Conservation (phyloP, 352 stramenopile species). For the Globisporangium paroecandrum region DNA sequence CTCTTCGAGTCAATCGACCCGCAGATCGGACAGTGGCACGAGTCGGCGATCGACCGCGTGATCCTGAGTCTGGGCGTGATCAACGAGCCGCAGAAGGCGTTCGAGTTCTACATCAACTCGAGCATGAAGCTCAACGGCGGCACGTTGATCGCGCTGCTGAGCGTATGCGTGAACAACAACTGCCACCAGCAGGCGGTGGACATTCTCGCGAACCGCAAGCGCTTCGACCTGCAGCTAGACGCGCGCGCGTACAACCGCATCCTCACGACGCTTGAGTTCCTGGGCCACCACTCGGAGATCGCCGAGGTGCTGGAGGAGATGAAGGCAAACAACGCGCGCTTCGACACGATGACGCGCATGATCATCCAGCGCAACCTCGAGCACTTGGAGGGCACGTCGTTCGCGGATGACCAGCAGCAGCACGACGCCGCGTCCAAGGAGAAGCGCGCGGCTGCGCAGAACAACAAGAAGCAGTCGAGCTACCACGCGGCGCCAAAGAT, state of each 20-base stretch:
- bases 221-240: conserved; percentile 68
- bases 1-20: conserved; percentile 55
- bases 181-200: conserved; percentile 65
- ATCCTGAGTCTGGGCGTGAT: conserved; percentile 64
- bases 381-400: conserved; percentile 36
- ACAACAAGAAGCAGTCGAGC: conserved; percentile 20
- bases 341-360: conserved; percentile 50
- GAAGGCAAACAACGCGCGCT: conserved; percentile 44
- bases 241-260: conserved; percentile 73
- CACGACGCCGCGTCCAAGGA: conserved; percentile 18
- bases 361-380: conserved; percentile 58
- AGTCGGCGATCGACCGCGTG: conserved; percentile 65
- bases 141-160: conserved; percentile 67
- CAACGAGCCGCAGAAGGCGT: conserved; percentile 54
- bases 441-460: conserved; percentile 14
- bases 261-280: conserved; percentile 63
- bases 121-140: conserved; percentile 73
- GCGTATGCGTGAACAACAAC: conserved; percentile 65
- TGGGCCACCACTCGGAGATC: conserved; percentile 68
- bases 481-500: conserved; percentile 38
- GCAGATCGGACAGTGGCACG: conserved; percentile 62
- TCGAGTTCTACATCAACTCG: conserved; percentile 80
- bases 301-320: conserved; percentile 59
- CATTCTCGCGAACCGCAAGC: conserved; percentile 74
- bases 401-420: conserved; percentile 29